Base-by-base conservation (phyloP, 2,329 filamentous ascomycete species). In the Plenodomus tracheiphilus region DNA sequence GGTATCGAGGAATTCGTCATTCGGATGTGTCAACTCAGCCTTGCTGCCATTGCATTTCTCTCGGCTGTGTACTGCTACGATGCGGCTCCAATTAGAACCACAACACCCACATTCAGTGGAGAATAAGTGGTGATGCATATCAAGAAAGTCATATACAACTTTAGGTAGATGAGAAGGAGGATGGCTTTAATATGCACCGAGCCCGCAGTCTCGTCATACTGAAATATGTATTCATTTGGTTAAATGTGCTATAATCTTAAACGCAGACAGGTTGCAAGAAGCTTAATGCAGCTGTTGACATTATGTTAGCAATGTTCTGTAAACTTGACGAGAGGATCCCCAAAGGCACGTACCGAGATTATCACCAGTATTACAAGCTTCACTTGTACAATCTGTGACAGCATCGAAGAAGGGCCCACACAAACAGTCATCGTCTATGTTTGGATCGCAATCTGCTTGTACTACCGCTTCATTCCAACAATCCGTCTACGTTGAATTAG, bases 401-500 rank as follows among this genome's bases (percentile, higher is more conserved):
- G 52, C 53, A 38, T 70, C 62, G 40, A 71, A 68, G 51, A 71
- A 71, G 4, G 53, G 46, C 7, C 66, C 68, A 41, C 68, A 71
- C 19, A 70, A 41, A 39, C 68, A 71, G 8, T 51, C 51, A 16
- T 71, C 65, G 49, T 65, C 61, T 16, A 19, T 38, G 19, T 69
- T 66, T 3, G 68, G 68, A 40, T 71, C 65, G 45, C 68, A 71
- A 3, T 43, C 47, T 21, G 62, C 64, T 30, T 52, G 40, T 22
- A 43, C 59, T 17, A 61, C 67, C 4, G 59, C 60, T 49, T 69
- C 61, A 35, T 70, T 68, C 67, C 67, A 71, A 48, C 68, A 71
- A 25, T 66, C 57, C 44, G 52, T 53, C 68, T 70, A 38, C 22
- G 20, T 10, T 6, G 10, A 10, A 32, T 46, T 2, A 40, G 22